Conservation (phyloP, 148 eudicot genomes). For the Rhododendron ovatum region DNA sequence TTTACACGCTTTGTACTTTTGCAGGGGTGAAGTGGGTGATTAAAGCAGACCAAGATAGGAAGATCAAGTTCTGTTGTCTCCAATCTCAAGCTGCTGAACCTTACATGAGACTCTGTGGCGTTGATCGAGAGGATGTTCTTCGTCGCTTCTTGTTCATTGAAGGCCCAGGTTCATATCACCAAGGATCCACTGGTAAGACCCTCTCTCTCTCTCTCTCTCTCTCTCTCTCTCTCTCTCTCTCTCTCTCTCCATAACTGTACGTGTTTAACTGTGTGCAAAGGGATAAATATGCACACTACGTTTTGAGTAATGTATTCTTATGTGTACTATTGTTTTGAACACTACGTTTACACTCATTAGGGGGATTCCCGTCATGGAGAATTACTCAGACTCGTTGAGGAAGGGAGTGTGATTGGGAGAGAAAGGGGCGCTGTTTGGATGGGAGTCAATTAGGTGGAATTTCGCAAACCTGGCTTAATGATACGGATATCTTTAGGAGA, state of each 20-base stretch:
- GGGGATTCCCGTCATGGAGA: not conserved
- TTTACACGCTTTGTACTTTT: slow-evolving; percentile 7
- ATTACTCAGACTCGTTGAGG: not conserved
- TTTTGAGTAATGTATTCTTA: not conserved
- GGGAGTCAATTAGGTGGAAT: not conserved
- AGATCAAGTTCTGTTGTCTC: slow-evolving; percentile 91
- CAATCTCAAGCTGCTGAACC: slow-evolving; percentile 96
- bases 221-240: not conserved
- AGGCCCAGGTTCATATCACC: slow-evolving; percentile 76
- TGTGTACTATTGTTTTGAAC: not conserved
- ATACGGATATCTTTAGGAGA: not conserved
- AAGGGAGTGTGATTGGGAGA: not conserved
- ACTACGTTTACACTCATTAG: not conserved
- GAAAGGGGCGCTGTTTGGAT: not conserved
- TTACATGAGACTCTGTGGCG: slow-evolving; percentile 63
- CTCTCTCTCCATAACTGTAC: not conserved
- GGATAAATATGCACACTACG: not conserved
- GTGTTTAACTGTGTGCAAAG: not conserved
- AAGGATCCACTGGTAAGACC: slow-evolving; percentile 78
- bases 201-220: not conserved
- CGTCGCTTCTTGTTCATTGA: slow-evolving; percentile 89
- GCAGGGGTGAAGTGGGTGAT: slow-evolving; percentile 91
- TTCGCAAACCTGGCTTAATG: not conserved
- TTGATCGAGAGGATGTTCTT: slow-evolving; percentile 78
- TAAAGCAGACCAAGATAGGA: slow-evolving; percentile 59